Evolutionary conservation across 2,329 filamentous ascomycete species (phyloP), one percentile per base, ranked within the genome.

Genomic region (Fusarium tuaranense): DNA sequence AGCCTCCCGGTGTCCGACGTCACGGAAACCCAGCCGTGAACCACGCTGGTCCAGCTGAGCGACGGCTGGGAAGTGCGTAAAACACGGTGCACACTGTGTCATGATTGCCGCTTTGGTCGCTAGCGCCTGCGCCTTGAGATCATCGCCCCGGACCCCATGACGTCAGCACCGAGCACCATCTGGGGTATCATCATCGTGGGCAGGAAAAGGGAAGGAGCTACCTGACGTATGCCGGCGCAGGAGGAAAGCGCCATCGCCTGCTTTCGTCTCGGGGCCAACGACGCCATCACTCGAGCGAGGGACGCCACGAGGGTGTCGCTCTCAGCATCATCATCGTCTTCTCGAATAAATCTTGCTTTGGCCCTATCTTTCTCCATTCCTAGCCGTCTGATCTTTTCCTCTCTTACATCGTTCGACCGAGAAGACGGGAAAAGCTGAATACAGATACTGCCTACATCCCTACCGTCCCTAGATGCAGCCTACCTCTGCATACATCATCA

Each of bases 101-200:
- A 13, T n/a, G 34, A 58, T 25, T 57, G 10, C 53, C 46, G 36
- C 48, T 58, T 65, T 67, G 10, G 59, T 32, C 39, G 16, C 65
- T 76, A 78, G 75, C 63, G 67, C 51, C 63, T 69, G 55, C 62
- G 44, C 46, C 69, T 58, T 75, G 65, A 74, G 76, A 77, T 78
- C 77, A 79, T 79, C 74, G 68, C 63, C 68, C 64, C 64, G 59
- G 65, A 39, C 22, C 13, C 36, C 41, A 71, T 79, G 77, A 79
- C 76, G 77, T 79, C 77, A 79, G 66, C 57, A 70, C 4, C 71
- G 46, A 68, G 34, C 71, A 69, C 68, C 67, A 70, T 76, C 76
- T 75, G 77, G 76, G 76, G 76, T 75, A 77, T 73, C 60, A 53
- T 64, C 63, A 63, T 70, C 63, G 51, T 46, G 62, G 61, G 53